Evolutionary conservation across 202 grass and related monocot species (phyloP).

Genomic region (Zoysia matrella): DNA sequence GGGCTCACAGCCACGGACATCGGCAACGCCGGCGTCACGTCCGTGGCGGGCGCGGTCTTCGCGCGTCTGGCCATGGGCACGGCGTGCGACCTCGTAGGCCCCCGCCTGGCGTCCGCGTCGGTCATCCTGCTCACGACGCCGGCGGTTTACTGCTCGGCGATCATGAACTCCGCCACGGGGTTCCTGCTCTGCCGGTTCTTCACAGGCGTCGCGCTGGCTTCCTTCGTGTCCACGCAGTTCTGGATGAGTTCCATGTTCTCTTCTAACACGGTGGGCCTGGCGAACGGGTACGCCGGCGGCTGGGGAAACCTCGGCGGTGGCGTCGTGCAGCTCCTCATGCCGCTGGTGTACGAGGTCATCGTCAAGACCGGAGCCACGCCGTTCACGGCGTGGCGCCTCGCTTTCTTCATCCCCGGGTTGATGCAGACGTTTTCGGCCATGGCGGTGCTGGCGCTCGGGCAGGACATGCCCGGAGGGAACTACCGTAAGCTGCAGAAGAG

Average conservation of each 20-base stretch:
- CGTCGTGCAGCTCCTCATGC: slow-evolving; percentile 67
- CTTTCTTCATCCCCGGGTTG: slow-evolving; percentile 86
- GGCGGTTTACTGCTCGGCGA: slow-evolving; percentile 72
- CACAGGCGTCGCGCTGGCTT: slow-evolving; percentile 63
- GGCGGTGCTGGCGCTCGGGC: slow-evolving; percentile 65
- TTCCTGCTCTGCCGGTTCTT: slow-evolving; percentile 61
- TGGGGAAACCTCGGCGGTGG: no score
- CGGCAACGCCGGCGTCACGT: slow-evolving; percentile 86
- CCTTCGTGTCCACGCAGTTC: no score
- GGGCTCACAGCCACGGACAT: slow-evolving; percentile 81
- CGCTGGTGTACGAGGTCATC: slow-evolving; percentile 72
- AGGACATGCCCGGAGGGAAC: slow-evolving; percentile 92
- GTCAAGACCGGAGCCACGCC: slow-evolving; percentile 61
- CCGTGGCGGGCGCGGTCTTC: slow-evolving; percentile 86
- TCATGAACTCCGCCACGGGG: slow-evolving; percentile 56
- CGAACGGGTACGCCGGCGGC: no score
- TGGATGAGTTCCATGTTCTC: no score
- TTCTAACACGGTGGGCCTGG: no score
- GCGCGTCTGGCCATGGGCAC: slow-evolving; percentile 90
- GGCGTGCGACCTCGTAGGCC: slow-evolving; percentile 83
- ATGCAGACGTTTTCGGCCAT: slow-evolving; percentile 81
- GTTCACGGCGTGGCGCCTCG: slow-evolving; percentile 81
- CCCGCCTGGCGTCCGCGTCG: slow-evolving; percentile 70
- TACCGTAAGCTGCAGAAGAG: slow-evolving; percentile 66
- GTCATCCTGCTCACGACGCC: slow-evolving; percentile 86